These are phyloP conservation scores for Boechera retrofracta DNA, from an alignment of 345 rosid genomes.

Conservation along the genomic window DNA sequence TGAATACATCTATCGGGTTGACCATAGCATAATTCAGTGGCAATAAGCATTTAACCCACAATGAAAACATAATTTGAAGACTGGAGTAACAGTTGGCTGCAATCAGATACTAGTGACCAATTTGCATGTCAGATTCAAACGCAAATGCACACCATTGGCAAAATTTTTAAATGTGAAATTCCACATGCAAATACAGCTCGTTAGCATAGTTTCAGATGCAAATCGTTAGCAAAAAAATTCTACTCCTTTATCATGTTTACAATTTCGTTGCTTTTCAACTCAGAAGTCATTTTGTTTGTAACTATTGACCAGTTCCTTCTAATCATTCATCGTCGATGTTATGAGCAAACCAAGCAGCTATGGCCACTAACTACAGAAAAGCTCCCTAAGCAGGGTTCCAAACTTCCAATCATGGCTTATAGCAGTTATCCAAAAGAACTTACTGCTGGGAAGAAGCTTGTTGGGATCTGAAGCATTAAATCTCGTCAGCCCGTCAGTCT, in stretches of 20 bases:
- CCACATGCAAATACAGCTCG: background rate
- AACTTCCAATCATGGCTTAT: background rate
- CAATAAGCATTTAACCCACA: background rate
- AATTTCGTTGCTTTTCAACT: background rate
- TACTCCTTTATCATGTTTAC: background rate
- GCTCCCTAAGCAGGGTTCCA: background rate
- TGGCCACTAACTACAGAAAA: background rate
- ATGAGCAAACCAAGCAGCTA: background rate
- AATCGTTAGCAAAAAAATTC: background rate
- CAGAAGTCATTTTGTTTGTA: background rate
- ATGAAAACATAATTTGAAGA: conserved; percentile 2
- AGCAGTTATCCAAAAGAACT: conserved; percentile 31
- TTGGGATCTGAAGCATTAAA: conserved; percentile 76
- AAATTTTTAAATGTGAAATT: background rate
- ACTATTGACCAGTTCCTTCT: background rate
- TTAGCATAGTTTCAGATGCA: background rate
- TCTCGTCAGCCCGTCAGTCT: conserved; percentile 79
- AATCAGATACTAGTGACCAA: conserved; percentile 3
- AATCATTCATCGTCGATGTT: background rate
- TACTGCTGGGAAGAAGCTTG: conserved; percentile 98
- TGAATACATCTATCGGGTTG: background rate
- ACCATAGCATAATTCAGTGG: background rate
- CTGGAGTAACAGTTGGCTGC: conserved; percentile 1
- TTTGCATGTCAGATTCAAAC: background rate
- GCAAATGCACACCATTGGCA: background rate